Evolutionary conservation across 257 asterid species (phyloP).

Genomic region (Lithospermum erythrorhizon): DNA sequence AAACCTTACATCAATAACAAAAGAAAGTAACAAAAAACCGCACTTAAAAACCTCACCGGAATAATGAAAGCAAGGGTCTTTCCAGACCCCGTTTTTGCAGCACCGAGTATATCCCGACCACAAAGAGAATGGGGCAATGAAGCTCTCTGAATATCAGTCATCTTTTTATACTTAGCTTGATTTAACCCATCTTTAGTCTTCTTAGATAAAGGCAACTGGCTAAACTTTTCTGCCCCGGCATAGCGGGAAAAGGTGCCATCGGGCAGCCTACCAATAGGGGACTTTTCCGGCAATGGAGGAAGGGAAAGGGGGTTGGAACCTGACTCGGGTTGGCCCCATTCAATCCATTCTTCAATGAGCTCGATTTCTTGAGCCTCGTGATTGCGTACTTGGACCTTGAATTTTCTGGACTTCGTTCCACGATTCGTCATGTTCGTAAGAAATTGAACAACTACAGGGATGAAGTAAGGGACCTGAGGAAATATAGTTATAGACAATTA

Average conservation of each 20-base stretch:
- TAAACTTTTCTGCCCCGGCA: slow-evolving; percentile 55
- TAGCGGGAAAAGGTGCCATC: slow-evolving; percentile 61
- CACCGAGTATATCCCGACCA: slow-evolving; percentile 88
- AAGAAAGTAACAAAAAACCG: no score
- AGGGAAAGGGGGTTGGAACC: slow-evolving; percentile 71
- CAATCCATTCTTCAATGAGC: slow-evolving; percentile 67
- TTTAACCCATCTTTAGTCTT: slow-evolving; percentile 71
- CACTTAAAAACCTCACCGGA: slow-evolving; percentile 44
- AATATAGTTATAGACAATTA: no score
- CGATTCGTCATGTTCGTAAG: slow-evolving; percentile 32
- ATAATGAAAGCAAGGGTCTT: slow-evolving; percentile 82
- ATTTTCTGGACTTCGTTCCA: slow-evolving; percentile 28
- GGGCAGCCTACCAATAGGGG: slow-evolving; percentile 46
- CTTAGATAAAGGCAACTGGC: slow-evolving; percentile 65
- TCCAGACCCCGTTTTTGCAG: slow-evolving; percentile 97
- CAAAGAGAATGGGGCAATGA: slow-evolving; percentile 85
- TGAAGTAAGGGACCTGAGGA: background rate
- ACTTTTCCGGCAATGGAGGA: slow-evolving; percentile 36
- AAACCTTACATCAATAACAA: no score
- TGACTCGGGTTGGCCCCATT: slow-evolving; percentile 50
- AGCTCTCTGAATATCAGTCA: slow-evolving; percentile 96
- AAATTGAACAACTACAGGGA: background rate
- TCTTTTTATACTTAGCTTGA: slow-evolving; percentile 26
- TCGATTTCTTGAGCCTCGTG: slow-evolving; percentile 60
- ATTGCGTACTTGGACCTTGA: slow-evolving; percentile 38